Conservation (phyloP, 2,329 filamentous ascomycete species). For the Calonectria pseudoreteaudii region DNA sequence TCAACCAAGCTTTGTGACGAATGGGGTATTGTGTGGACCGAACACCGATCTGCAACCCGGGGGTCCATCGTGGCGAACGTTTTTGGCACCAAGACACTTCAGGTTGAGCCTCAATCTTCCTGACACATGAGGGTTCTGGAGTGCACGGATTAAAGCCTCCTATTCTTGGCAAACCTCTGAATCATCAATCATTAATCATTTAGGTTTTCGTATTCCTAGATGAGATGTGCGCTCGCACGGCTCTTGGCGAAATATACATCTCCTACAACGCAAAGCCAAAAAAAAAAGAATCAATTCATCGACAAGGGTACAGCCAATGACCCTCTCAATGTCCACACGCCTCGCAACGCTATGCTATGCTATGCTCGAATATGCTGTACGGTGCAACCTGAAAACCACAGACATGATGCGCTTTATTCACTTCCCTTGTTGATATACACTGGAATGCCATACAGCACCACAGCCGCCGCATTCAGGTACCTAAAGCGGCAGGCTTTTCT, state of each 20-base stretch:
- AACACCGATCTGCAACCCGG: not conserved
- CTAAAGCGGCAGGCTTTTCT: conserved; percentile 84
- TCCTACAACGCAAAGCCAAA: conserved; percentile 7
- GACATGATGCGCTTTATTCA: conserved; percentile 22
- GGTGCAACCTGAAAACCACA: conserved; percentile 12
- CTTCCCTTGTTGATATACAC: conserved; percentile 73
- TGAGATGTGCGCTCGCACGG: not conserved
- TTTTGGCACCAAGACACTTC: not conserved
- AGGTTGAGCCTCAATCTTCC: conserved; percentile 21
- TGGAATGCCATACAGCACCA: conserved; percentile 94
- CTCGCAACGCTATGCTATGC: conserved; percentile 29
- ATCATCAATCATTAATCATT: not conserved
- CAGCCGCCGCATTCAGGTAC: conserved; percentile 93
- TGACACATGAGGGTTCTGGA: conserved; percentile 20
- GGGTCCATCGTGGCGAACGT: not conserved
- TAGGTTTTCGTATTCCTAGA: conserved; percentile 14
- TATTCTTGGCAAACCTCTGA: not conserved
- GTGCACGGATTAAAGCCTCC: not conserved
- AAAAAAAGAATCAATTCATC: conserved; percentile 24
- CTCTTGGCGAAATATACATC: not conserved
- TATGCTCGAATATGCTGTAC: conserved; percentile 4
- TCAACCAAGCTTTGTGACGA: not conserved
- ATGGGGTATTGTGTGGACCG: not conserved
- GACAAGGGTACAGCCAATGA: conserved; percentile 19
- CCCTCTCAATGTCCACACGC: conserved; percentile 32